Conservation (phyloP, 352 stramenopile genomes). For the Phytophthora cryptogea region DNA sequence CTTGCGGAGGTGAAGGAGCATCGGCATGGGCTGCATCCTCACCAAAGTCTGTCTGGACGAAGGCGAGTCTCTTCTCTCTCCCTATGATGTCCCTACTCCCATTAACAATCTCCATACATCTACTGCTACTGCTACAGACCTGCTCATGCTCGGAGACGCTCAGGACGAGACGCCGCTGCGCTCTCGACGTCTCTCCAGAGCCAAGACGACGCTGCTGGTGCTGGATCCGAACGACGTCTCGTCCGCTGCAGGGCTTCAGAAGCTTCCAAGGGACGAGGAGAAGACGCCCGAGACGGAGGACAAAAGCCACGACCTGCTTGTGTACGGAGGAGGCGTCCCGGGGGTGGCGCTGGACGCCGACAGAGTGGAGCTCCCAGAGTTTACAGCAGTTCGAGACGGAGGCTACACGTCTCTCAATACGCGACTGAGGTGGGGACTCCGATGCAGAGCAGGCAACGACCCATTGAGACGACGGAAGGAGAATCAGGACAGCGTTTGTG, state of each 20-base stretch:
- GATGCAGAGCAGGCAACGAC: conserved; percentile 71
- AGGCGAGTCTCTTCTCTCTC: conserved; percentile 24
- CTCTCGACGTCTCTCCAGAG: conserved; percentile 35
- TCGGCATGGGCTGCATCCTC: conserved; percentile 56
- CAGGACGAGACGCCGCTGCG: conserved; percentile 12
- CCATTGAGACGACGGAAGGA: conserved; percentile 79
- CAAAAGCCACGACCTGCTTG: conserved; percentile 15
- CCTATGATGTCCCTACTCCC: not conserved
- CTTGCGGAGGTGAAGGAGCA: not conserved
- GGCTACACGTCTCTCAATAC: conserved; percentile 54
- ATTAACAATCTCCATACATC: conserved; percentile 2
- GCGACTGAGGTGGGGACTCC: conserved; percentile 57
- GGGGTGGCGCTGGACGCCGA: conserved; percentile 65
- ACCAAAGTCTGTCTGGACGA: conserved; percentile 55
- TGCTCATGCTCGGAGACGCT: conserved; percentile 30
- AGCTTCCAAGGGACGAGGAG: conserved; percentile 7
- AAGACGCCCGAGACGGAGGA: conserved; percentile 8
- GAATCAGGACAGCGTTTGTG: conserved; percentile 80
- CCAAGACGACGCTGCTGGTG: conserved; percentile 47
- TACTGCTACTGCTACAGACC: conserved; percentile 18
- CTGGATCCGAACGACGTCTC: conserved; percentile 31
- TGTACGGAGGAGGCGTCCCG: conserved; percentile 71
- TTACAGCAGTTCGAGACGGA: conserved; percentile 55
- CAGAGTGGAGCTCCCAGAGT: conserved; percentile 61
- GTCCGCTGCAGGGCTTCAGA: conserved; percentile 11